Conservation (phyloP, 2,329 filamentous ascomycete species). For the Pestalotiopsis sp. region DNA sequence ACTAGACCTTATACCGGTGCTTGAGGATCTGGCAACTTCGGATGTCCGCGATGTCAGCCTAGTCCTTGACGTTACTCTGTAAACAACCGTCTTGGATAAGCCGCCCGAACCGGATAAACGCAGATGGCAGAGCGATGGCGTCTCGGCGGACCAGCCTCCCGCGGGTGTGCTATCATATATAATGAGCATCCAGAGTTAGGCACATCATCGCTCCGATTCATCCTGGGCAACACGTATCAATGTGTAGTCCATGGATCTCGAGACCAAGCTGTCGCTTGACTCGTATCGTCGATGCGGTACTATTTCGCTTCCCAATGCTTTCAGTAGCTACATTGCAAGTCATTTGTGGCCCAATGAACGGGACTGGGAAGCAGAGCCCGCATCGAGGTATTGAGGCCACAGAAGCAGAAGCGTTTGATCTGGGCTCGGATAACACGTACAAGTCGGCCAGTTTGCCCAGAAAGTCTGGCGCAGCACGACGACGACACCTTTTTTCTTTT, state of each 20-base stretch:
- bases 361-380: not conserved
- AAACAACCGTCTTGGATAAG: slow-evolving; percentile 38
- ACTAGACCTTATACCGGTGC: slow-evolving; percentile 93
- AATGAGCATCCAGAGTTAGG: slow-evolving; percentile 22
- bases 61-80: slow-evolving; percentile 88
- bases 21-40: slow-evolving; percentile 89
- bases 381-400: not conserved
- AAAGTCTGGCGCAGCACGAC: not conserved
- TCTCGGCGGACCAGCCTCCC: slow-evolving; percentile 52
- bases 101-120: slow-evolving; percentile 23
- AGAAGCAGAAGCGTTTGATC: not conserved
- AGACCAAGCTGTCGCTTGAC: not conserved
- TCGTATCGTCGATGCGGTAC: not conserved
- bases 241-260: not conserved
- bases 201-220: not conserved
- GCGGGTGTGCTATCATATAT: slow-evolving; percentile 56
- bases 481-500: not conserved
- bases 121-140: slow-evolving; percentile 57
- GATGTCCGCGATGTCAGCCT: slow-evolving; percentile 96
- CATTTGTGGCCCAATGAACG: not conserved
- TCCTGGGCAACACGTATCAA: not conserved
- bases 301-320: not conserved
- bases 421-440: not conserved
- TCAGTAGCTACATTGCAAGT: not conserved
- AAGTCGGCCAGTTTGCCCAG: not conserved